Conservation (phyloP, 331 rosid species). For the Malus hybrid region DNA sequence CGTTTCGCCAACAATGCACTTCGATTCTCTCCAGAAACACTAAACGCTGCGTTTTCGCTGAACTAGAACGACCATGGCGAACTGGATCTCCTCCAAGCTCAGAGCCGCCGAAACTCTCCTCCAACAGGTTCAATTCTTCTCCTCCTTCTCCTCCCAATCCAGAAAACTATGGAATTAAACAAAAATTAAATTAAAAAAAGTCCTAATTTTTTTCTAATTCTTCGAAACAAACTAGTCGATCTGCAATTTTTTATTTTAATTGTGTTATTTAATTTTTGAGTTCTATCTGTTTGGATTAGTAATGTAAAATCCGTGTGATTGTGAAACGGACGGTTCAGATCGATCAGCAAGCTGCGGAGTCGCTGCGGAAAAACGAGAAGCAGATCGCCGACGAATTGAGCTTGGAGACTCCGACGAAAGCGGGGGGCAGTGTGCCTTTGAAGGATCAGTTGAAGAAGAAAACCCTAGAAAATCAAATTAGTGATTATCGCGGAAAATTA, state of each 20-base stretch:
- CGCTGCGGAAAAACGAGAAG: slow-evolving; percentile 72
- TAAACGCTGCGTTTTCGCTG: slow-evolving; percentile 14
- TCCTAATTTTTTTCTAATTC: background rate
- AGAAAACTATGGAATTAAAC: too few species aligned
- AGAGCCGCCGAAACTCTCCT: slow-evolving; percentile 93
- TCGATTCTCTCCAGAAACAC: too few species aligned
- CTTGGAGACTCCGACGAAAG: slow-evolving; percentile 37
- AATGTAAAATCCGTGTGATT: background rate
- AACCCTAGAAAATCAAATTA: slow-evolving; percentile 19
- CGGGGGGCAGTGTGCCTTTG: slow-evolving; percentile 48
- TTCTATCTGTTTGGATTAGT: background rate
- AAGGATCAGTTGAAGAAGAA: slow-evolving; percentile 84
- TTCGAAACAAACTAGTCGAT: background rate
- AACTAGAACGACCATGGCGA: slow-evolving; percentile 48
- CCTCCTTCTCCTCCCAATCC: background rate
- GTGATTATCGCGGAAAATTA: slow-evolving; percentile 47
- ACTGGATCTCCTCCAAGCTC: slow-evolving; percentile 98
- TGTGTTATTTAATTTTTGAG: background rate
- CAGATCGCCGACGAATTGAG: slow-evolving; percentile 35
- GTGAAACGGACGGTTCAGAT: slow-evolving; percentile 45
- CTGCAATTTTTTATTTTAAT: background rate
- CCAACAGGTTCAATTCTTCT: slow-evolving; percentile 53
- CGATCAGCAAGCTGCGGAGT: slow-evolving; percentile 98
- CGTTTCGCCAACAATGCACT: slow-evolving; percentile 2
- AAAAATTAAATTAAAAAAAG: too few species aligned